These are phyloP conservation scores for Phialemonium atrogriseum DNA, from an alignment of 2,329 filamentous ascomycete genomes.

Conservation along the genomic window DNA sequence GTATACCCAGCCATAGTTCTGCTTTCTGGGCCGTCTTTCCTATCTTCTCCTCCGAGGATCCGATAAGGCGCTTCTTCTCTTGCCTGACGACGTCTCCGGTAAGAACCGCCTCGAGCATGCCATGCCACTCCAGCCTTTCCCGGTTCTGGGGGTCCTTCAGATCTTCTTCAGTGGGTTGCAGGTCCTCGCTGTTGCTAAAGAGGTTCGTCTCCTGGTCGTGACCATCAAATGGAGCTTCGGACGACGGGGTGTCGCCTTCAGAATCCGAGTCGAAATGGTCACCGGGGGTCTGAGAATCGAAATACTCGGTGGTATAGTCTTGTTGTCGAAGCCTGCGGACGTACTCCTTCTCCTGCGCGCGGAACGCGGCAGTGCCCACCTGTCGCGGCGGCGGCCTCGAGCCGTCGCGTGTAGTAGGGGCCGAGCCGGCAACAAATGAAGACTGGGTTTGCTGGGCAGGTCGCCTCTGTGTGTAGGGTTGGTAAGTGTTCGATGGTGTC, in stretches of 20 bases:
- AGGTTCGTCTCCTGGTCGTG: constrained; percentile 90
- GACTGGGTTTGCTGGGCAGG: constrained; percentile 24
- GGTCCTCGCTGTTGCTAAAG: constrained; percentile 84
- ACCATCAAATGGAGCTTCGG: constrained; percentile 74
- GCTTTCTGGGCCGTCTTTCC: constrained; percentile 62
- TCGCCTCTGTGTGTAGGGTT: constrained; percentile 54
- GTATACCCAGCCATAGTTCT: constrained; percentile 81
- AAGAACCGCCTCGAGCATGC: constrained; percentile 91
- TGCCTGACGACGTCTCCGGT: constrained; percentile 96
- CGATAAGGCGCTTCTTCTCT: constrained; percentile 92
- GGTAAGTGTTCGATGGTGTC: constrained; percentile 74
- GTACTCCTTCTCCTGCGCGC: constrained; percentile 89
- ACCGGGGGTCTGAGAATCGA: constrained; percentile 61
- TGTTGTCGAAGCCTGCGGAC: constrained; percentile 85
- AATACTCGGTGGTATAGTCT: constrained; percentile 53
- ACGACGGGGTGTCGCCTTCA: constrained; percentile 84
- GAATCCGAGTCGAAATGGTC: constrained; percentile 67
- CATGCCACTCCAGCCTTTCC: constrained; percentile 93
- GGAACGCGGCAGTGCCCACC: constrained; percentile 41
- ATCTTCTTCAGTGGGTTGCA: constrained; percentile 84
- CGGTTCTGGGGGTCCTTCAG: constrained; percentile 79
- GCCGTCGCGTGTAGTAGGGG: constrained; percentile 35
- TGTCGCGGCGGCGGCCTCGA: constrained; percentile 44
- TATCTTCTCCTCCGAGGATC: constrained; percentile 53
- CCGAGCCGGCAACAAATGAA: constrained; percentile 24